Evolutionary conservation across 139 green algal species (phyloP).

Genomic region (Chlamydomonas sp.): DNA sequence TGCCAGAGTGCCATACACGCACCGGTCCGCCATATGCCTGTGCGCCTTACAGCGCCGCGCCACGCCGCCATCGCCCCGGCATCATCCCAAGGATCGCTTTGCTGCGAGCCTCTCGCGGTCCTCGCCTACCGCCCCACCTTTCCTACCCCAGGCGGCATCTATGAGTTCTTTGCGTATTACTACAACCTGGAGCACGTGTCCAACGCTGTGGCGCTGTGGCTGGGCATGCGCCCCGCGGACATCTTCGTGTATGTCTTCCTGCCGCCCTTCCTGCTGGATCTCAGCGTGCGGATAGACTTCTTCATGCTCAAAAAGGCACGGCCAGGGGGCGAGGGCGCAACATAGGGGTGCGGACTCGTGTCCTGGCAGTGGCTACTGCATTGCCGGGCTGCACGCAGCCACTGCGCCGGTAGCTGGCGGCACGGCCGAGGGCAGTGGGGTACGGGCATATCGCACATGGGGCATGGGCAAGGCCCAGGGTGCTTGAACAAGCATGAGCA

Average conservation of each 20-base stretch:
- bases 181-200: slow-evolving; percentile 50
- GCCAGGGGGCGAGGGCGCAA: neutral
- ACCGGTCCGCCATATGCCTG: neutral
- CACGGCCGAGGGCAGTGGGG: too few species aligned
- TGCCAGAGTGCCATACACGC: neutral
- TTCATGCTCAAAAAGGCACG: slow-evolving; percentile 88
- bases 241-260: slow-evolving; percentile 93
- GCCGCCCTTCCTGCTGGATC: slow-evolving; percentile 78
- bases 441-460: too few species aligned
- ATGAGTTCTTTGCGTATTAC: slow-evolving; percentile 41
- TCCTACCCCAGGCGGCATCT: slow-evolving; percentile 27
- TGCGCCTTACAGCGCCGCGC: neutral
- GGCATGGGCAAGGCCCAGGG: too few species aligned
- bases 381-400: too few species aligned
- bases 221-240: slow-evolving; percentile 56
- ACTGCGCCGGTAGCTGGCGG: too few species aligned
- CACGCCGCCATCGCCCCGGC: neutral
- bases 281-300: slow-evolving; percentile 84
- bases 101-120: neutral
- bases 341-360: neutral
- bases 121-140: neutral
- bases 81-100: neutral
- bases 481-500: too few species aligned
- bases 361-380: too few species aligned
- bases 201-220: slow-evolving; percentile 52